Conservation (phyloP, 148 eudicot genomes). For the Pharnaceum exiguum region DNA sequence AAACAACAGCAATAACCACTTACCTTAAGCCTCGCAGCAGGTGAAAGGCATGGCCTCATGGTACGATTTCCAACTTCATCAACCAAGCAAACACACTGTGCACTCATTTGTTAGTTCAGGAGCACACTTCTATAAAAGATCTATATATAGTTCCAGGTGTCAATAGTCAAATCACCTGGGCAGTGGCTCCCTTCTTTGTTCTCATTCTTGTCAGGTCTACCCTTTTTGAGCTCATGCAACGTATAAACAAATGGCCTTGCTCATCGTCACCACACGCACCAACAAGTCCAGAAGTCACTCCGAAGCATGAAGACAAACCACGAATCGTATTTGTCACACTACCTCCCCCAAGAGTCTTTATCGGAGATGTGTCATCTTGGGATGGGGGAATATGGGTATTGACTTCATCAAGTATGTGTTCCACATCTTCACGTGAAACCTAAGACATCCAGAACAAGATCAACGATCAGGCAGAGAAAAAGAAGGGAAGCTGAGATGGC, state of each 20-base stretch:
- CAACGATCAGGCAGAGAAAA: no score
- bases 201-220: constrained; percentile 69
- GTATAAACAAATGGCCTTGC: constrained; percentile 59
- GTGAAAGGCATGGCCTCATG: constrained; percentile 89
- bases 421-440: constrained; percentile 79
- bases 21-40: constrained; percentile 88
- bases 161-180: constrained; percentile 44
- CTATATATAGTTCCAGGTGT: not conserved
- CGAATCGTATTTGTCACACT: constrained; percentile 94
- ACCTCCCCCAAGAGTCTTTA: constrained; percentile 86
- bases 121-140: not conserved
- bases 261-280: constrained; percentile 95
- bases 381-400: constrained; percentile 45
- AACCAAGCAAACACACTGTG: constrained; percentile 94
- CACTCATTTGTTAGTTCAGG: not conserved
- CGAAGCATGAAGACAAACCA: constrained; percentile 86
- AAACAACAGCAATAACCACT: constrained; percentile 8
- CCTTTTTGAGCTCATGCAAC: constrained; percentile 53
- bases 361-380: constrained; percentile 41
- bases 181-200: constrained; percentile 61
- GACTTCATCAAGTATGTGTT: constrained; percentile 57
- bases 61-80: constrained; percentile 88
- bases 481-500: not conserved
- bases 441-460: constrained; percentile 15
- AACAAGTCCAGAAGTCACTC: constrained; percentile 67